Conservation (phyloP, 2,329 filamentous ascomycete species). For the Colletotrichum lentis region DNA sequence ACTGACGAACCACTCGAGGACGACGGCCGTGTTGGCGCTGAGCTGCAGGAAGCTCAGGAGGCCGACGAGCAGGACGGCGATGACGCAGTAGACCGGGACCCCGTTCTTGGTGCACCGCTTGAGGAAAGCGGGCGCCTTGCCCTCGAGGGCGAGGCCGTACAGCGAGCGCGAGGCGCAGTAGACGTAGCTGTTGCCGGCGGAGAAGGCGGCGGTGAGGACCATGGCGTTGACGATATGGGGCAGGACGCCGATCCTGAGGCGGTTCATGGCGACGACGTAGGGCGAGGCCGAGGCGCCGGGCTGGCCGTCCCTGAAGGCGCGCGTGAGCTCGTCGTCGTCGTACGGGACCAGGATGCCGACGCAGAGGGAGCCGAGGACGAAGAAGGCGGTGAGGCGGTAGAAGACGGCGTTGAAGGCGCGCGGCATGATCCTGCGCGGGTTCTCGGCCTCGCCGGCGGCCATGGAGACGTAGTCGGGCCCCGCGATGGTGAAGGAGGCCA, state of each 20-base stretch:
- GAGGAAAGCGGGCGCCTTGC: conserved; percentile 69
- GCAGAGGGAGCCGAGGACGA: conserved; percentile 75
- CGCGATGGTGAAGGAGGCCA: conserved; percentile 70
- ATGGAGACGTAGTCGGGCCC: conserved; percentile 62
- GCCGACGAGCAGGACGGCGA: conserved; percentile 70
- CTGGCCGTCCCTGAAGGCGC: conserved; percentile 65
- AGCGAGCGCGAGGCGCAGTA: conserved; percentile 75
- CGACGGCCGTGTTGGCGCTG: conserved; percentile 69
- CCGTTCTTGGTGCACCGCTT: conserved; percentile 68
- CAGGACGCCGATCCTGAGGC: conserved; percentile 68
- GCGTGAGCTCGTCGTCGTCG: conserved; percentile 68
- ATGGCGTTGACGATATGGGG: conserved; percentile 78
- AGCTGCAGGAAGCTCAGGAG: conserved; percentile 79
- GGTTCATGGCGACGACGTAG: conserved; percentile 73
- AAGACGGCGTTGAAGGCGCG: conserved; percentile 81
- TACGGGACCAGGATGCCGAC: conserved; percentile 77
- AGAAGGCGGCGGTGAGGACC: conserved; percentile 72
- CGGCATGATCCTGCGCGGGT: conserved; percentile 74
- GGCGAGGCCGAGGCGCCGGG: conserved; percentile 75
- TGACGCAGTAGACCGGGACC: conserved; percentile 78
- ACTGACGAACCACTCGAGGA: conserved; percentile 77
- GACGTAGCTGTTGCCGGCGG: conserved; percentile 70
- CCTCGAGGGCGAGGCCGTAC: conserved; percentile 73
- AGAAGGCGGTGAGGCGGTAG: conserved; percentile 78
- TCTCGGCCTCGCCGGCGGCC: conserved; percentile 73